Evolutionary conservation across 2,329 filamentous ascomycete genomes (phyloP).

Genomic region (Fusarium veterinarium): DNA sequence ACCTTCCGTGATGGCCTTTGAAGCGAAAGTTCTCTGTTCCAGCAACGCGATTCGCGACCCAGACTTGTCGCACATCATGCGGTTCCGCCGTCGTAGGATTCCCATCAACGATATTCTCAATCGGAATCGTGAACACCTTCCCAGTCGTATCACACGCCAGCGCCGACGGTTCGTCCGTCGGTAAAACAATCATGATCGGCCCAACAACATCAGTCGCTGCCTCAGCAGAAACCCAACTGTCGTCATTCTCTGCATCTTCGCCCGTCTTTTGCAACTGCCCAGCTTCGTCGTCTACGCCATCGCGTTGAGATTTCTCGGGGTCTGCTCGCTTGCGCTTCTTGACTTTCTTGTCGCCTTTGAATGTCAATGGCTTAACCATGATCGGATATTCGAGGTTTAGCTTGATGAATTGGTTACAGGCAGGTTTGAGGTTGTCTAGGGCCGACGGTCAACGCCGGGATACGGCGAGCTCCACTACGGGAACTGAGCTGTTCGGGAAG

Average conservation of each 20-base stretch:
- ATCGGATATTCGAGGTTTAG: not conserved
- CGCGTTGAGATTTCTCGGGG: constrained; percentile 57
- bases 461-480: constrained; percentile 49
- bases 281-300: constrained; percentile 26
- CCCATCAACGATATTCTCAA: constrained; percentile 90
- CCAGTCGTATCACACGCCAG: constrained; percentile 88
- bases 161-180: constrained; percentile 77
- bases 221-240: constrained; percentile 93
- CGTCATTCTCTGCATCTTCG: constrained; percentile 69
- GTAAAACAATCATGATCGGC: constrained; percentile 84
- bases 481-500: constrained; percentile 21
- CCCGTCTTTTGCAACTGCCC: constrained; percentile 39
- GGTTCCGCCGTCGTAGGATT: constrained; percentile 90
- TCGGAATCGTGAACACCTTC: constrained; percentile 81
- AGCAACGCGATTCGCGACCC: constrained; percentile 85
- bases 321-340: constrained; percentile 88
- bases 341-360: constrained; percentile 96
- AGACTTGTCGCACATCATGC: constrained; percentile 95
- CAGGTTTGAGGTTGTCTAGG: constrained; percentile 3
- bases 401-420: constrained; percentile 5
- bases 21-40: constrained; percentile 86
- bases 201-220: constrained; percentile 78
- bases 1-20: constrained; percentile 91
- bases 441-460: constrained; percentile 39
- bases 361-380: constrained; percentile 91